These are phyloP conservation scores for Jacaranda mimosifolia DNA, from an alignment of 257 asterid species.

Conservation along the genomic window DNA sequence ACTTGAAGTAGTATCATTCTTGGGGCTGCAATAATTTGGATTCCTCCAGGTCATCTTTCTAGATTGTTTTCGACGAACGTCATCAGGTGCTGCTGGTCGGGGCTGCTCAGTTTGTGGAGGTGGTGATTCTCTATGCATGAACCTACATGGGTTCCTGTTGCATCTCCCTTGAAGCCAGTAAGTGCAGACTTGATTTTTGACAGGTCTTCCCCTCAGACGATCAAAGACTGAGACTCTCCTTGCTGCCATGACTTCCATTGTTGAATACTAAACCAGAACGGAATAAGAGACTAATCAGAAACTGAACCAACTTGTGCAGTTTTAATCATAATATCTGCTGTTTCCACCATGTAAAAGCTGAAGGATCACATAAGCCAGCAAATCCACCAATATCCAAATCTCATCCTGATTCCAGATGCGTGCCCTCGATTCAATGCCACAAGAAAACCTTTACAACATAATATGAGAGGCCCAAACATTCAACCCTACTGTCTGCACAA, in stretches of 20 bases:
- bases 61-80: constrained; percentile 9
- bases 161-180: constrained; percentile 70
- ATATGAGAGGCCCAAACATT: neutral
- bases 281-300: constrained; percentile 31
- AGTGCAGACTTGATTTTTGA: constrained; percentile 44
- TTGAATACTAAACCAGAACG: constrained; percentile 31
- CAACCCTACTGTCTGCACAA: neutral
- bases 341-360: constrained; percentile 21
- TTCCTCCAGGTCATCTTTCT: constrained; percentile 37
- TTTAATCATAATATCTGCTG: neutral
- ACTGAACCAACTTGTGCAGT: constrained; percentile 24
- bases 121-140: constrained; percentile 45
- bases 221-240: constrained; percentile 28
- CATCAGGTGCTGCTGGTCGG: constrained; percentile 1
- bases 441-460: neutral
- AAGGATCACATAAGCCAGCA: neutral
- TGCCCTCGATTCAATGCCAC: neutral
- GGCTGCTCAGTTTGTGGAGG: constrained; percentile 25
- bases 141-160: constrained; percentile 60
- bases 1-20: constrained; percentile 21
- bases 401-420: constrained; percentile 1
- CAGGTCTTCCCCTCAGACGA: constrained; percentile 34
- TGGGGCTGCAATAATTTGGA: constrained; percentile 11
- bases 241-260: constrained; percentile 45
- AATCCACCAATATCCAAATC: neutral